A percentile compares a stretch with the other conserved stretches of the same genome.
Conservation (phyloP, 495 filamentous ascomycete genomes). For the Xylaria flabelliformis region DNA sequence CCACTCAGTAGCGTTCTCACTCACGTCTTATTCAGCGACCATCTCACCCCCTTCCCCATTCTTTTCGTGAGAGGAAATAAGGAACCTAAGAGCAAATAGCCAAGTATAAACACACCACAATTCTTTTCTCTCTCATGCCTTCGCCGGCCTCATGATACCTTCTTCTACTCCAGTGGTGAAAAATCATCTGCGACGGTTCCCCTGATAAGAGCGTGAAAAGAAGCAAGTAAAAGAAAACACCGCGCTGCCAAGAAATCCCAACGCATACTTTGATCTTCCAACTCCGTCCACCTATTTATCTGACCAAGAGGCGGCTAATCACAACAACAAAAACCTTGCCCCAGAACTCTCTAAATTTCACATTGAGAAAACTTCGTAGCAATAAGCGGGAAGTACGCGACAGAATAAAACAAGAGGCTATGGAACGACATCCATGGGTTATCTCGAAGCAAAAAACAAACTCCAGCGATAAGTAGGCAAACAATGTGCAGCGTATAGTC, state of each 20-base stretch:
- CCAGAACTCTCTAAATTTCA: neutral
- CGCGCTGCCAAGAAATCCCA: neutral
- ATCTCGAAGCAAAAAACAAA: slow-evolving; percentile 31
- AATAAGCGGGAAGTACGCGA: slow-evolving; percentile 4
- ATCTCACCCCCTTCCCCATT: neutral
- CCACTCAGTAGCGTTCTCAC: neutral
- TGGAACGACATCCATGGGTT: slow-evolving; percentile 42
- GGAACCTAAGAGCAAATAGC: neutral
- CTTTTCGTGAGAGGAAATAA: neutral
- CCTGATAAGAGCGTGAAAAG: neutral
- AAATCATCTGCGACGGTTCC: neutral
- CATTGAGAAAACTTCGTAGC: slow-evolving; percentile 1
- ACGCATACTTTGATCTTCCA: slow-evolving; percentile 9
- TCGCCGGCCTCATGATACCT: neutral
- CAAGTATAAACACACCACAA: neutral
- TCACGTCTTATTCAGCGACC: neutral
- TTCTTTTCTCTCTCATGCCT: neutral
- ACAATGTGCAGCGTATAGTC: slow-evolving; percentile 11
- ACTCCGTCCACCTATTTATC: slow-evolving; percentile 19
- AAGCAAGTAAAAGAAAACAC: neutral
- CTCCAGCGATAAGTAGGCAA: slow-evolving; percentile 27
- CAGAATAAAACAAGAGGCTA: slow-evolving; percentile 20
- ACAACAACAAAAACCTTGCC: neutral
- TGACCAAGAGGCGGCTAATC: slow-evolving; percentile 29
- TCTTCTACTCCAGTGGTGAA: neutral